Base-by-base conservation (phyloP, 1,284 basidiomycete genomes). In the Exobasidium rhododendri region DNA sequence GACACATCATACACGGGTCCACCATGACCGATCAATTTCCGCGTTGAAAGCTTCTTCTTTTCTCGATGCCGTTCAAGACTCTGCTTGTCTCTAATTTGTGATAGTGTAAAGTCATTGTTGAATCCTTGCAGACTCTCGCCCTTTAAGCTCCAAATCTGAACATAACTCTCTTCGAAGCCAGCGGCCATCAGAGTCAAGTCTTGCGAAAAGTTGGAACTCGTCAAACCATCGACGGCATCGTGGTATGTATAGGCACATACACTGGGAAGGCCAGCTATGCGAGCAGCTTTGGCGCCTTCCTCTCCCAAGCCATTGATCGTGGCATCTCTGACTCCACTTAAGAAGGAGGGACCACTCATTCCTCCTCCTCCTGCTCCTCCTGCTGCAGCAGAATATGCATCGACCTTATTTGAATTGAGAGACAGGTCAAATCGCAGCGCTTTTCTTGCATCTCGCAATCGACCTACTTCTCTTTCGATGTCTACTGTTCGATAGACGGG, bases 151-250 rank as follows among this genome's bases (percentile, higher is more conserved):
- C 96, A 99, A 62, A 99, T 71, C 59, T 94, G 86, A 63, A 98
- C 89, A 72, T 92, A 94, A 74, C 94, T 97, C 81, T 99, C 94
- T 40, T 92, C 86, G 75, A 97, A 97, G 0, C 96, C 96, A 29
- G 90, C 91, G 0, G 94, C 96, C 86, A 99, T 88, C n/a, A 98
- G 81, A 4, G 92, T 90, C 0, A 89, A 89, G 80, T 99, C 96
- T 54, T 86, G 85, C 17, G 94, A 97, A 75, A 98, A 97, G 14
- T 88, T 87, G 60, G 87, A 88, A 70, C 90, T 92, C 2, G 93
- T 91, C 14, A 89, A 85, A 26, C 77, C 77, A 58, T 79, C 77
- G 47, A 75, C 77, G 3, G 76, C 77, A 58, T 79, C 77, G 63
- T 74, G 75, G 58, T 66, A 79, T 5, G 77, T 79, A 54, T 78